Evolutionary conservation across 495 filamentous ascomycete genomes (phyloP).

Genomic region (Penicillium waksmanii): DNA sequence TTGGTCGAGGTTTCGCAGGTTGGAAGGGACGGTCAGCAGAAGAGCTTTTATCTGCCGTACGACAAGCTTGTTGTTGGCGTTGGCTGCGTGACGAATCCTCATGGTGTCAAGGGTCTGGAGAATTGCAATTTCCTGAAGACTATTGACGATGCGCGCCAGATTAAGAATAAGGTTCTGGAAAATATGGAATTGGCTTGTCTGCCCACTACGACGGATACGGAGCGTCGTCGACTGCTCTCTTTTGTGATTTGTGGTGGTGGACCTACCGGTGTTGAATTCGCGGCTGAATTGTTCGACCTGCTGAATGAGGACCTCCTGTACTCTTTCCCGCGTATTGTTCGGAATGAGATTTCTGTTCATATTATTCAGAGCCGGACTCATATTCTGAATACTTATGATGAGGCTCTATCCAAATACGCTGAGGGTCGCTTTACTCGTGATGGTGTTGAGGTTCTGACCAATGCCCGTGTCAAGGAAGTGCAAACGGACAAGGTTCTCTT

Average conservation of each 20-base stretch:
- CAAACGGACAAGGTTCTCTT: conserved; percentile 82
- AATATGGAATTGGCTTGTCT: conserved; percentile 94
- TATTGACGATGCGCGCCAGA: conserved; percentile 85
- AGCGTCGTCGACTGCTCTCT: conserved; percentile 83
- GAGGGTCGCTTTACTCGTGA: conserved; percentile 87
- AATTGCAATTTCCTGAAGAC: conserved; percentile 94
- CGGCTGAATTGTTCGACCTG: conserved; percentile 93
- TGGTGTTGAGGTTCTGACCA: conserved; percentile 86
- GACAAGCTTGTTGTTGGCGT: conserved; percentile 98
- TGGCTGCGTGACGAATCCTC: conserved; percentile 89
- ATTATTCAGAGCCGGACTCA: conserved; percentile 92
- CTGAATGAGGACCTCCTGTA: conserved; percentile 90
- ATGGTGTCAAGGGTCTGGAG: conserved; percentile 94
- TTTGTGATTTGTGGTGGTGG: conserved; percentile 96
- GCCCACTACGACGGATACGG: conserved; percentile 87
- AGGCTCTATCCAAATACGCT: conserved; percentile 88
- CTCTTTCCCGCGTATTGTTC: conserved; percentile 83
- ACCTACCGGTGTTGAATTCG: conserved; percentile 96
- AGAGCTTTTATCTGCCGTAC: conserved; percentile 92
- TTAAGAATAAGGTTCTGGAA: conserved; percentile 86
- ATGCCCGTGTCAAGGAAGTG: conserved; percentile 90
- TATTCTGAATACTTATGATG: conserved; percentile 98
- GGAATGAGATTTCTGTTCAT: conserved; percentile 97
- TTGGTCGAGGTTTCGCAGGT: conserved; percentile 82
- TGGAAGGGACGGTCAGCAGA: conserved; percentile 68